A percentile compares a stretch with the other conserved stretches of the same genome.
phyloP scores from a whole-genome alignment of 257 asterid genomes.

The Solanum piurae region DNA sequence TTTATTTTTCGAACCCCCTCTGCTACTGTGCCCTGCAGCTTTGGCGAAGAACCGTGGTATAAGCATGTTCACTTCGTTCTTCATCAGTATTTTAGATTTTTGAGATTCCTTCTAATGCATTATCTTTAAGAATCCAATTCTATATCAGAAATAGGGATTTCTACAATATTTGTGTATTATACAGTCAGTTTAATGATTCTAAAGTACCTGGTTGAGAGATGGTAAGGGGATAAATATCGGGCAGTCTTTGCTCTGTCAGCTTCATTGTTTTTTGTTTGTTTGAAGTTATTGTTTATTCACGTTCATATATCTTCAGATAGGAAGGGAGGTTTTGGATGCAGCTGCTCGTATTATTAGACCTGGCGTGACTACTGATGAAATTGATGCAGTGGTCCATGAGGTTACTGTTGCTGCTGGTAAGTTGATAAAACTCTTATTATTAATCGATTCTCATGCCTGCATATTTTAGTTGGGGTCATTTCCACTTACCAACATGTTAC shows the following conservation, averaged over 20 bases:
- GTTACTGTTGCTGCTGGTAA: constrained; percentile 89
- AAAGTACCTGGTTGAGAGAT: background rate
- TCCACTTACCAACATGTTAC: background rate
- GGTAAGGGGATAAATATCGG: background rate
- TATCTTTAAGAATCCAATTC: background rate
- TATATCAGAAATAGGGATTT: background rate
- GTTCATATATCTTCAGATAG: constrained; percentile 41
- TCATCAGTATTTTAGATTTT: background rate
- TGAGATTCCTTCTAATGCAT: background rate
- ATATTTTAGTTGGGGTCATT: background rate
- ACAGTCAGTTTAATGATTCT: background rate
- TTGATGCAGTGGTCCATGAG: constrained; percentile 93
- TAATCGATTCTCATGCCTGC: background rate
- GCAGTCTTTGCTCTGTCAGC: background rate
- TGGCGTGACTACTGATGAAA: constrained; percentile 95
- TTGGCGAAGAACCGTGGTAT: background rate
- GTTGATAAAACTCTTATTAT: background rate
- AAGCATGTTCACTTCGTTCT: background rate
- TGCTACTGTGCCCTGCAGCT: background rate
- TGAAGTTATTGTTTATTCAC: background rate
- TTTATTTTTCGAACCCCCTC: too few species aligned
- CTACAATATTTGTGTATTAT: background rate
- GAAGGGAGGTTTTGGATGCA: constrained; percentile 91
- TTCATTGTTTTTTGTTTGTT: background rate
- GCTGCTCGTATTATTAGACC: constrained; percentile 91